Percentiles rank a stretch among this genome's conserved stretches.
These are phyloP conservation scores for Mortierella antarctica DNA, from an alignment of 192 early-diverging fungal species.

Conservation along the genomic window DNA sequence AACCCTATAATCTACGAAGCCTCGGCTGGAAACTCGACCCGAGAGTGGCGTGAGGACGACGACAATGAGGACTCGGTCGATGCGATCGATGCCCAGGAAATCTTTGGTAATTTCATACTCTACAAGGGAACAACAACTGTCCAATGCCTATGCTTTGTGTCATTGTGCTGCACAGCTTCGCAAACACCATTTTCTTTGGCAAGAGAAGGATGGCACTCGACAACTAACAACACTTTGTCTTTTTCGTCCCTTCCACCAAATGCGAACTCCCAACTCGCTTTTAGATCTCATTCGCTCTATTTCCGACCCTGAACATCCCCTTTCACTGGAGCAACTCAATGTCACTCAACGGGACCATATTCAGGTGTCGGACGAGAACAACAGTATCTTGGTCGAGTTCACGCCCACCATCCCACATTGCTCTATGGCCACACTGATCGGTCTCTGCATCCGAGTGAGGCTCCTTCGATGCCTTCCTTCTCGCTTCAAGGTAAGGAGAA, in stretches of 20 bases:
- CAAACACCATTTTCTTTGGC: background rate
- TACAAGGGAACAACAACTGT: too few relatives aligned
- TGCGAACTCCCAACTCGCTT: too few relatives aligned
- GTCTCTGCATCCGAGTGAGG: slow-evolving; percentile 94
- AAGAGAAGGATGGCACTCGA: background rate
- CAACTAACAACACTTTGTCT: background rate
- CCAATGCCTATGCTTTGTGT: too few relatives aligned
- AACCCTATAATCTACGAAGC: slow-evolving; percentile 55
- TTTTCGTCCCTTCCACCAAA: background rate
- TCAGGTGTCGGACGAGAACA: slow-evolving; percentile 75
- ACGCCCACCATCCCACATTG: slow-evolving; percentile 99
- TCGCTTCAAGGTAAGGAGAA: slow-evolving; percentile 80
- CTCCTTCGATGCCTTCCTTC: slow-evolving; percentile 87
- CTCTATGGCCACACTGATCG: slow-evolving; percentile 99
- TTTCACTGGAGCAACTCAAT: slow-evolving; percentile 97
- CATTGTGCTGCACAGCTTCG: background rate
- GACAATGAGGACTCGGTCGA: slow-evolving; percentile 80
- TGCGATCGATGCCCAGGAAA: slow-evolving; percentile 85
- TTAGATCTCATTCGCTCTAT: slow-evolving; percentile 93
- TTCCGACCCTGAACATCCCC: slow-evolving; percentile 97
- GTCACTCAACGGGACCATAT: slow-evolving; percentile 92
- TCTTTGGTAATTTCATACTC: slow-evolving; percentile 78
- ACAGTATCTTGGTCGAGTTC: slow-evolving; percentile 84
- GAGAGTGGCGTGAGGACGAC: slow-evolving; percentile 65
- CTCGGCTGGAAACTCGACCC: slow-evolving; percentile 40